Conservation (phyloP, 1,139 yeast species). For the Yamadazyma triangularis region DNA sequence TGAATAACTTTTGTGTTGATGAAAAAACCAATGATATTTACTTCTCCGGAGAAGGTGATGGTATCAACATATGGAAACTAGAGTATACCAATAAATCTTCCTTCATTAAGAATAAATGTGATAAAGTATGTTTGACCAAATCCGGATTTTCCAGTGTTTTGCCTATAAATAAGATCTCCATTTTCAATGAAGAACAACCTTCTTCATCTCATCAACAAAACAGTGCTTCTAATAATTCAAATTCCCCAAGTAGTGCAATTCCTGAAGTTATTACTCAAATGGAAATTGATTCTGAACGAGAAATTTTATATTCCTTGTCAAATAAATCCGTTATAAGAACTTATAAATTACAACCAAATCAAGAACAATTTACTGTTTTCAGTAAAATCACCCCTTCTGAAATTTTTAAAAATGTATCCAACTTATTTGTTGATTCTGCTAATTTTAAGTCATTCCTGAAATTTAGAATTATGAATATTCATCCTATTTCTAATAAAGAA, state of each 20-base stretch:
- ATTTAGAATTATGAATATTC: conserved; percentile 59
- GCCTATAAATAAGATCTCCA: conserved; percentile 11
- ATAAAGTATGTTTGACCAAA: conserved; percentile 74
- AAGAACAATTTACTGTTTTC: conserved; percentile 34
- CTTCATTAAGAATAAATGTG: conserved; percentile 83
- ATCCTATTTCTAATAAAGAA: conserved; percentile 58
- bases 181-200: conserved; percentile 25
- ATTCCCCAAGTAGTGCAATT: conserved; percentile 11
- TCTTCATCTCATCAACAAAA: conserved; percentile 1
- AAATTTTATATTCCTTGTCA: conserved; percentile 75
- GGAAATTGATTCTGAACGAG: conserved; percentile 72
- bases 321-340: conserved; percentile 80
- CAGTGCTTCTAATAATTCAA: conserved; percentile 3
- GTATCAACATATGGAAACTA: conserved; percentile 81
- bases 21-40: conserved; percentile 73
- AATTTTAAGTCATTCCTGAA: conserved; percentile 41
- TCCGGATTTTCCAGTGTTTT: conserved; percentile 37
- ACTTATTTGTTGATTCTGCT: conserved; percentile 44
- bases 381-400: conserved; percentile 43
- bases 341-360: conserved; percentile 49
- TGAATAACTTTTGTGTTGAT: conserved; percentile 57
- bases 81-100: conserved; percentile 82
- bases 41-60: conserved; percentile 54
- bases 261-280: conserved; percentile 63
- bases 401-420: conserved; percentile 55